These are phyloP conservation scores for Tylopilus rubrobrunneus DNA, from an alignment of 768 basidiomycete genomes.

Conservation along the genomic window DNA sequence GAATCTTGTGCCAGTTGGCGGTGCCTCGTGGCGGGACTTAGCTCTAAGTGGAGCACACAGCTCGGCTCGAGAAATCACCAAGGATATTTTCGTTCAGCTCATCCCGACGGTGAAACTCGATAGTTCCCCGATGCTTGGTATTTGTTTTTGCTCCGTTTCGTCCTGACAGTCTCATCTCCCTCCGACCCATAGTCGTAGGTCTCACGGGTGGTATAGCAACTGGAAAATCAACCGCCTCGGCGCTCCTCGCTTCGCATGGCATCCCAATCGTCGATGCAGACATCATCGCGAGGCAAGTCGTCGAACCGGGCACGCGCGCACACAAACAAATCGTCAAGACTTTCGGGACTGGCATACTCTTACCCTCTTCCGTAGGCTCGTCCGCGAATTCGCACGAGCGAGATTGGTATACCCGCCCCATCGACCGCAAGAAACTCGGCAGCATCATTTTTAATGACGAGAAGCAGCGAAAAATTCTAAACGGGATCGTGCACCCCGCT, in stretches of 20 bases:
- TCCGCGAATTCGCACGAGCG: background rate
- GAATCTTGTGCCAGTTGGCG: too few relatives aligned
- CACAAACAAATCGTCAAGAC: slow-evolving; percentile 60
- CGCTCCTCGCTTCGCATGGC: slow-evolving; percentile 56
- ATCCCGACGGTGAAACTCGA: background rate
- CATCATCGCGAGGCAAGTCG: slow-evolving; percentile 78
- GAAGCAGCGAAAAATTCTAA: slow-evolving; percentile 65
- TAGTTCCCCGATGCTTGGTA: slow-evolving; percentile 16
- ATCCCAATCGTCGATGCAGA: slow-evolving; percentile 95
- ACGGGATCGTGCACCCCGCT: slow-evolving; percentile 86
- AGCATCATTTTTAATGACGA: slow-evolving; percentile 80
- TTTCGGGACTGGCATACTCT: slow-evolving; percentile 72
- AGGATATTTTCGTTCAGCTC: too few relatives aligned
- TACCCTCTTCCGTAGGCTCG: slow-evolving; percentile 19
- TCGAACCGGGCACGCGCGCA: slow-evolving; percentile 76
- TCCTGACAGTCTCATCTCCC: background rate
- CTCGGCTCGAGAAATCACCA: too few relatives aligned
- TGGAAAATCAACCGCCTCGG: slow-evolving; percentile 91
- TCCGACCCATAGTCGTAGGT: slow-evolving; percentile 65
- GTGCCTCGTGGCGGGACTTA: too few relatives aligned
- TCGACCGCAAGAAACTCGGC: slow-evolving; percentile 84
- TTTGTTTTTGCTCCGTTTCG: background rate
- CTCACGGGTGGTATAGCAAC: slow-evolving; percentile 96
- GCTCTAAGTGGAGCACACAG: too few relatives aligned
- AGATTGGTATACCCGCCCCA: slow-evolving; percentile 48